A percentile compares a stretch with the other conserved stretches of the same genome.
Conservation (phyloP, 2,329 filamentous ascomycete species). For the Xylariaceae sp. region DNA sequence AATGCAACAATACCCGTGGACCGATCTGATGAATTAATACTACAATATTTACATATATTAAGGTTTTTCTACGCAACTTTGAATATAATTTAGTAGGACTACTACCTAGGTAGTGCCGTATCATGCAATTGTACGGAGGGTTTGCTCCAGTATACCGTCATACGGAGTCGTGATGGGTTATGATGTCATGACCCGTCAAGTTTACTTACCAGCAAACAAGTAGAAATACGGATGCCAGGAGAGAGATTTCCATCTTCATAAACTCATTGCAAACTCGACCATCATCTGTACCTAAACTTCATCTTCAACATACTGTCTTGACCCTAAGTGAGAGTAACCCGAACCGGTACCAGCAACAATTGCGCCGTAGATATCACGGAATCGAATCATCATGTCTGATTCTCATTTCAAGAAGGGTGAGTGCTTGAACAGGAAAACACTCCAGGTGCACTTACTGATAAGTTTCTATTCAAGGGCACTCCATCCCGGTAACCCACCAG, state of each 20-base stretch:
- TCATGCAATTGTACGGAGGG: slow-evolving; percentile 16
- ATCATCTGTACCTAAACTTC: no score
- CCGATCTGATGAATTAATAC: no score
- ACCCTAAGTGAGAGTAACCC: not conserved
- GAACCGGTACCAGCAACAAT: not conserved
- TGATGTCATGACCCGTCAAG: slow-evolving; percentile 39
- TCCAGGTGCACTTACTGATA: not conserved
- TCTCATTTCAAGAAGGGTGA: slow-evolving; percentile 46
- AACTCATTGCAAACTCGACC: no score
- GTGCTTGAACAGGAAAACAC: slow-evolving; percentile 8
- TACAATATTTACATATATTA: no score
- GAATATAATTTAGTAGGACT: no score
- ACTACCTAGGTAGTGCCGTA: no score
- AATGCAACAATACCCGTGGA: no score
- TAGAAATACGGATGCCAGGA: not conserved
- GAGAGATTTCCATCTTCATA: no score
- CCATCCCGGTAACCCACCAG: slow-evolving; percentile 50
- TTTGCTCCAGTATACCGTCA: slow-evolving; percentile 34
- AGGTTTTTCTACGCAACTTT: no score
- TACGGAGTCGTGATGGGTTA: slow-evolving; percentile 31
- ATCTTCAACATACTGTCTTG: no score
- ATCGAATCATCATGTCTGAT: slow-evolving; percentile 35
- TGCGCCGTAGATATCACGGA: not conserved
- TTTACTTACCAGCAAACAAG: not conserved
- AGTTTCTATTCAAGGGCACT: slow-evolving; percentile 42